Conservation (phyloP, 164 flowering plant genomes). For the Warburgia ugandensis region DNA sequence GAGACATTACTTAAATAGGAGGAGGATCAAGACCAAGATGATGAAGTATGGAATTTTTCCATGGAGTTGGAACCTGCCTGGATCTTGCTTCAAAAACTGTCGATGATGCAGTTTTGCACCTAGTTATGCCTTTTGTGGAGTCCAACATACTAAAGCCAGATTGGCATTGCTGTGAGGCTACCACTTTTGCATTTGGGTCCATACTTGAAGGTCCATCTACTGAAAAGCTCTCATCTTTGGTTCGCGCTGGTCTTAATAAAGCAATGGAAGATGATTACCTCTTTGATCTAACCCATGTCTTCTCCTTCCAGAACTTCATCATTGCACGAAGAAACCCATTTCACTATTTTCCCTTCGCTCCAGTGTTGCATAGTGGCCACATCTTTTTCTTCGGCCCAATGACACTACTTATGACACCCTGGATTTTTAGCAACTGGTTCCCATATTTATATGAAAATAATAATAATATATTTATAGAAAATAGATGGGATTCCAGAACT, state of each 20-base stretch:
- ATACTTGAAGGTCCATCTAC: constrained; percentile 70
- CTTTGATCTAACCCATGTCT: too few relatives aligned
- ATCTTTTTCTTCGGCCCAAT: too few relatives aligned
- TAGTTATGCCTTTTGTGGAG: constrained; percentile 79
- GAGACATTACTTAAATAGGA: constrained; percentile 77
- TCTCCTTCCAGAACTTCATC: too few relatives aligned
- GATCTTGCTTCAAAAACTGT: constrained; percentile 75
- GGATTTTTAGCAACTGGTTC: too few relatives aligned
- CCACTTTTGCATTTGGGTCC: constrained; percentile 80
- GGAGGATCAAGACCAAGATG: constrained; percentile 82
- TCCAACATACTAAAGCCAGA: constrained; percentile 56
- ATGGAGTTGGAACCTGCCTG: constrained; percentile 89
- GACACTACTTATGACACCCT: too few relatives aligned
- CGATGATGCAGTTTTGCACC: constrained; percentile 63
- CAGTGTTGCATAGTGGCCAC: too few relatives aligned
- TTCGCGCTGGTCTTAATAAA: constrained; percentile 46
- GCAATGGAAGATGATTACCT: constrained; percentile 61
- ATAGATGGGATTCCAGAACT: too few relatives aligned
- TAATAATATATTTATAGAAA: too few relatives aligned
- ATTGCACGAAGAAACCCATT: too few relatives aligned
- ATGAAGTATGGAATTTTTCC: constrained; percentile 67
- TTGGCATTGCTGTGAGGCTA: constrained; percentile 75
- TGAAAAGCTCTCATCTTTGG: constrained; percentile 57
- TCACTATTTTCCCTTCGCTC: too few relatives aligned
- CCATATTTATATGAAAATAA: too few relatives aligned